Percentiles rank a stretch among this genome's conserved stretches.
phyloP scores from a whole-genome alignment of 768 basidiomycete genomes.

The Daedaleopsis sinensis region DNA sequence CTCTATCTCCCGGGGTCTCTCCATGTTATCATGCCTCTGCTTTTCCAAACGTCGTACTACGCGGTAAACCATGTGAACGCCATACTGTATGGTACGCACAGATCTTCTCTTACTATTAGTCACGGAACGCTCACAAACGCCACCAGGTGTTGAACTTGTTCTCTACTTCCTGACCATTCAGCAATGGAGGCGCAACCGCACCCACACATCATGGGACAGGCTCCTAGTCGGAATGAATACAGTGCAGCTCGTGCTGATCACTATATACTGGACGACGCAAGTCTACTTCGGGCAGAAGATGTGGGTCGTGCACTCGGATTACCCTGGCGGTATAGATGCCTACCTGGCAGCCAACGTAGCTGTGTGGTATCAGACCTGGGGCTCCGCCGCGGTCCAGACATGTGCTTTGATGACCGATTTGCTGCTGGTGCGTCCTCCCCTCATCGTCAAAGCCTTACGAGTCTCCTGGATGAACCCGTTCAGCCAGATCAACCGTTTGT shows the following conservation, averaged over 20 bases:
- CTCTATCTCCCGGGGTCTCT: background rate
- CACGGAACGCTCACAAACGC: background rate
- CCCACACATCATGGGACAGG: slow-evolving; percentile 8
- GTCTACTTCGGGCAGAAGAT: slow-evolving; percentile 31
- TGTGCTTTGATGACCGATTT: slow-evolving; percentile 41
- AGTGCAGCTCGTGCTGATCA: slow-evolving; percentile 28
- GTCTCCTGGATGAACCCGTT: background rate
- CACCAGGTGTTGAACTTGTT: slow-evolving; percentile 23
- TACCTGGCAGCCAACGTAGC: slow-evolving; percentile 33
- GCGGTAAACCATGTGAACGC: slow-evolving; percentile 17
- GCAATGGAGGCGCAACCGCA: background rate
- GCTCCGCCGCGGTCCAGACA: slow-evolving; percentile 17
- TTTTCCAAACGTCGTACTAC: slow-evolving; percentile 20
- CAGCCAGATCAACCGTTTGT: slow-evolving; percentile 13
- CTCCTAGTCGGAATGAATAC: slow-evolving; percentile 27
- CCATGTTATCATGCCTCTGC: background rate
- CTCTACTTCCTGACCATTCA: slow-evolving; percentile 23
- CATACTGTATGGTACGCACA: slow-evolving; percentile 21
- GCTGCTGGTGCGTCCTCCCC: slow-evolving; percentile 34
- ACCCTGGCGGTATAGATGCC: slow-evolving; percentile 35
- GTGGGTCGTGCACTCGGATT: slow-evolving; percentile 30
- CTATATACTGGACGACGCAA: slow-evolving; percentile 29
- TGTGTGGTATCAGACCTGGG: slow-evolving; percentile 34
- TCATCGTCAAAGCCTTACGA: background rate
- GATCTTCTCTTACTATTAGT: no score